phyloP scores from a whole-genome alignment of 306 rosid genomes.

The Cyclanthera cordifolia region DNA sequence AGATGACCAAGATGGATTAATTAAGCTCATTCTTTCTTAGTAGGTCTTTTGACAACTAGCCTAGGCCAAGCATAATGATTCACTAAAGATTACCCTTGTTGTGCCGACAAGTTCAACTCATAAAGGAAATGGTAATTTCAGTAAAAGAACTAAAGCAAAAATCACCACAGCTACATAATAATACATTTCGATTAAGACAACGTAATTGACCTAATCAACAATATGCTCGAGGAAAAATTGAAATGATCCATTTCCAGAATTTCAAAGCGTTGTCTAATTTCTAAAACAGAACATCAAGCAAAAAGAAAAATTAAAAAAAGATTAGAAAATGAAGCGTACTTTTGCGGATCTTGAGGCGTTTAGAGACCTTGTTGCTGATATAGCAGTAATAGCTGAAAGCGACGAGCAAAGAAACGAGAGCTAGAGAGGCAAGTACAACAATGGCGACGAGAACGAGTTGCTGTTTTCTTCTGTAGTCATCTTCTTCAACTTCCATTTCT shows the following conservation, averaged over 20 bases:
- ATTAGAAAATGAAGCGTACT: constrained; percentile 27
- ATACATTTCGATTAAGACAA: not conserved
- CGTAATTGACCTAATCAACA: not conserved
- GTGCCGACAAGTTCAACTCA: constrained; percentile 8
- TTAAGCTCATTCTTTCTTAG: too few relatives aligned
- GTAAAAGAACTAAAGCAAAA: not conserved
- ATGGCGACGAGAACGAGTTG: constrained; percentile 39
- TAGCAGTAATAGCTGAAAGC: constrained; percentile 84
- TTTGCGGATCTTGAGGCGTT: constrained; percentile 34
- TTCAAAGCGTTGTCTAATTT: not conserved
- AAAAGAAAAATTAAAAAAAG: not conserved
- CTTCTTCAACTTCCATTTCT: constrained; percentile 54
- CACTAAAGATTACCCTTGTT: not conserved
- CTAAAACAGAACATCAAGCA: not conserved
- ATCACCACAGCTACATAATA: not conserved
- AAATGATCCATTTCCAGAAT: not conserved
- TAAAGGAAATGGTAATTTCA: not conserved
- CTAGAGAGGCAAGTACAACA: constrained; percentile 53
- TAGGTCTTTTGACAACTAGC: too few relatives aligned
- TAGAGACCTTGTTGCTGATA: constrained; percentile 60
- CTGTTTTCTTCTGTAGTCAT: constrained; percentile 43
- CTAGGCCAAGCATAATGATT: too few relatives aligned
- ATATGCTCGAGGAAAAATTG: not conserved
- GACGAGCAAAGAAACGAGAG: constrained; percentile 56
- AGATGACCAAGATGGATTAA: too few relatives aligned